These are phyloP conservation scores for Sarocladiaceae sp. DNA, from an alignment of 2,329 filamentous ascomycete species.

Conservation along the genomic window DNA sequence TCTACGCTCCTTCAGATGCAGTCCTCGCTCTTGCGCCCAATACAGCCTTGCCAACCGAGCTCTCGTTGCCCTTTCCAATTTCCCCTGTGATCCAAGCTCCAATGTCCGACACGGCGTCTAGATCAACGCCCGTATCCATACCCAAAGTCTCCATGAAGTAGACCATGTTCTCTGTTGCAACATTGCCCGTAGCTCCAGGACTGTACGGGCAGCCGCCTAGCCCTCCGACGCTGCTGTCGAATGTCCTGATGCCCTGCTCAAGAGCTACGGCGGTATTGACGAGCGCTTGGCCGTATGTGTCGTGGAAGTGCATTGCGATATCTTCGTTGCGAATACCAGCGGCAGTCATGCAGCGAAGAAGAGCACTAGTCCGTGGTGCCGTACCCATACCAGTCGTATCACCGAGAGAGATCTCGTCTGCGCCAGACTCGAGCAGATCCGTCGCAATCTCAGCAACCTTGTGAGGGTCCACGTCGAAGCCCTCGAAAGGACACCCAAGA, in stretches of 20 bases:
- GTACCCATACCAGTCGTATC: constrained; percentile 92
- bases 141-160: constrained; percentile 73
- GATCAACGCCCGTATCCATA: constrained; percentile 67
- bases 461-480: constrained; percentile 58
- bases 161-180: constrained; percentile 79
- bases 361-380: constrained; percentile 60
- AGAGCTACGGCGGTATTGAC: constrained; percentile 76
- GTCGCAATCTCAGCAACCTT: constrained; percentile 63
- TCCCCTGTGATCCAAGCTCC: constrained; percentile 68
- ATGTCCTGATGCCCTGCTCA: constrained; percentile 71
- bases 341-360: constrained; percentile 60
- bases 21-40: constrained; percentile 42
- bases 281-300: constrained; percentile 83
- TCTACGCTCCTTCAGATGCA: constrained; percentile 10
- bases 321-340: constrained; percentile 67
- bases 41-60: constrained; percentile 63
- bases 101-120: constrained; percentile 62
- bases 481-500: constrained; percentile 74
- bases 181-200: constrained; percentile 81
- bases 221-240: constrained; percentile 76
- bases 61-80: constrained; percentile 59
- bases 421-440: constrained; percentile 76
- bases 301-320: constrained; percentile 82
- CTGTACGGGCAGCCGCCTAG: constrained; percentile 83
- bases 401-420: constrained; percentile 84